Conservation (phyloP, 2,329 filamentous ascomycete species). For the Fusarium sp. region DNA sequence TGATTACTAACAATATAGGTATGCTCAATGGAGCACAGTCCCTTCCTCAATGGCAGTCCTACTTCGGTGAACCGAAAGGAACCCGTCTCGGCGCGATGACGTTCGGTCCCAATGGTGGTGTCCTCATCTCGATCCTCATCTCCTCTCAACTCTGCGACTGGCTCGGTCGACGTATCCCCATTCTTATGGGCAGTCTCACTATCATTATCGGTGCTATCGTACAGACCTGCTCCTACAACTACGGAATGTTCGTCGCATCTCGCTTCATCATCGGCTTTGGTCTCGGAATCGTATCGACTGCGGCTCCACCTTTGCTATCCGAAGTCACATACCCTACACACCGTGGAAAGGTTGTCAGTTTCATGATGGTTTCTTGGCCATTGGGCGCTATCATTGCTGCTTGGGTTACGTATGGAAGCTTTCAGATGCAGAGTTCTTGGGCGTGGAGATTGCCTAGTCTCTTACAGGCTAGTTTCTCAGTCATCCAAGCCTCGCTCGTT, state of each 20-base stretch:
- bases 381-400: constrained; percentile 38
- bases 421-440: constrained; percentile 54
- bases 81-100: constrained; percentile 48
- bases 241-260: constrained; percentile 51
- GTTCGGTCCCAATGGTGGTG: constrained; percentile 39
- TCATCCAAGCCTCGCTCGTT: constrained; percentile 14
- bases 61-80: constrained; percentile 46
- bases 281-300: constrained; percentile 51
- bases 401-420: constrained; percentile 55
- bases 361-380: constrained; percentile 43
- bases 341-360: constrained; percentile 48
- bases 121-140: constrained; percentile 41
- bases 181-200: constrained; percentile 42
- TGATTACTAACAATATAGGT: constrained; percentile 42
- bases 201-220: constrained; percentile 47
- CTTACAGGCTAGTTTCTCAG: constrained; percentile 54
- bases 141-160: constrained; percentile 46
- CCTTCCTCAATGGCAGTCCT: constrained; percentile 46
- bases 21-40: constrained; percentile 52
- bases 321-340: constrained; percentile 53
- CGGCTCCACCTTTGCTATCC: constrained; percentile 50
- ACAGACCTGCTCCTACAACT: constrained; percentile 47
- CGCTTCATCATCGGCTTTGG: constrained; percentile 54
- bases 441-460: constrained; percentile 63
- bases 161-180: constrained; percentile 45